Evolutionary conservation across 2,329 filamentous ascomycete species (phyloP), one percentile per base, ranked within the genome.

Genomic region (Sarocladium strictum): DNA sequence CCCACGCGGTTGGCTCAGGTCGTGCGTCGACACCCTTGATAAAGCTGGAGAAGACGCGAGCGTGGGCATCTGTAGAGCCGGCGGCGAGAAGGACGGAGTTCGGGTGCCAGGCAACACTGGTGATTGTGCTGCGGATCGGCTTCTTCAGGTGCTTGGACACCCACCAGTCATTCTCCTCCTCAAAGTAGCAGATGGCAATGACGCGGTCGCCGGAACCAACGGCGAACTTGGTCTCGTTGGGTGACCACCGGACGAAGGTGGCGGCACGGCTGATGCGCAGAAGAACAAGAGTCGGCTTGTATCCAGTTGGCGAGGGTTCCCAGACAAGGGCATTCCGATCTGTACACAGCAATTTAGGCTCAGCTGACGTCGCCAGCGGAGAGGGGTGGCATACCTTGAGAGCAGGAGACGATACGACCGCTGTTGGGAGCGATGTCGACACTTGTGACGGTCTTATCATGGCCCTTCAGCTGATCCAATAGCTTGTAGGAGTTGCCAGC

Each of bases 111-210:
- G 87, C 86, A 43, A 99, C 84, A 15, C 89, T 91, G 55, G 94
- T 97, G 64, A 99, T 93, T 55, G 94, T 99, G 69, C 91, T 96
- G 62, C 93, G 89, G 65, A 99, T 96, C 19, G 94, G 94, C 81
- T 97, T 99, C 84, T 97, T 97, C 67, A 99, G 76, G 74, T 99
- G 94, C 80, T 99, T 99, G 35, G 92, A 97, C 40, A 99, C 93
- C 94, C 94, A 99, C 94, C 94, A 99, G 77, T 99, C 92, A 73
- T 99, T 97, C 73, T 99, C 94, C 70, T 96, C 90, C 68, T 99
- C 94, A 64, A 99, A 99, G 77, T 97, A 97, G 79, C 94, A 99
- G 63, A 97, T 83, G 38, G 94, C 91, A 65, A 99, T 96, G 60
- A 96, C 88, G 59, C 94, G 86, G 63, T 96, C 94, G 58, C 94